Evolutionary conservation across 176 grass and related monocot species (phyloP), one percentile per base, ranked within the genome.

Genomic region (Coix lacrymajobi): DNA sequence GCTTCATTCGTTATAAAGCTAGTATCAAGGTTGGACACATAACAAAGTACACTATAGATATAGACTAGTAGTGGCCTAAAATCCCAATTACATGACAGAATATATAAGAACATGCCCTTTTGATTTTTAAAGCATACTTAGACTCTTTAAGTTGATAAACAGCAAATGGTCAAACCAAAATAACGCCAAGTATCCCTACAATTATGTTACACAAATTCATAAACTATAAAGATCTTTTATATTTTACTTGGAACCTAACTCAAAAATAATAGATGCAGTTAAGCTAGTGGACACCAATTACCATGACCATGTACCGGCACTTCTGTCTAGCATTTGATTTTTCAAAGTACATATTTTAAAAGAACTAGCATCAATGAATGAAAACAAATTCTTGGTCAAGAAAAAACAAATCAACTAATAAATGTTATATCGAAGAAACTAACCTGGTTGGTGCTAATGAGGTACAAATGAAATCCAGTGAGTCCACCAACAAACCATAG

Each of bases 401-500:
- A 39, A 58, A 25, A 38, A 71, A 81, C 11, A 40, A 43, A 46
- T 30, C 28, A 33, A 69, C 26, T 20, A 77, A 44, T 48, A 41
- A 56, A 38, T 80, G 72, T 39, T 15, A 19, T 43, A 32, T 73
- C 9, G 7, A 74, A 36, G 17, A 85, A 87, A 84, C 79, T 74
- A 60, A 96, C 96, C 96, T 96, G 96, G 68, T 98, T 96, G 65
- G 89, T 88, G 85, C 93, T 75, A 63, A 98, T 98, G 32, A 98
- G 96, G 76, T 98, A 98, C 30, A 91, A 73, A 92, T 98, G 96
- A 76, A 96, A 98, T 82, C 96, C 96, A 70, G 89, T 98, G 40
- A 98, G 96, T 66, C 96, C 93, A 58, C 96, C 96, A 44, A 98
- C 96, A 90, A 95, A 98, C 96, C 96, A 98, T 36, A 98, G 96